Conservation (phyloP, 129 eudicot genomes). For the Smallanthus sonchifolius region DNA sequence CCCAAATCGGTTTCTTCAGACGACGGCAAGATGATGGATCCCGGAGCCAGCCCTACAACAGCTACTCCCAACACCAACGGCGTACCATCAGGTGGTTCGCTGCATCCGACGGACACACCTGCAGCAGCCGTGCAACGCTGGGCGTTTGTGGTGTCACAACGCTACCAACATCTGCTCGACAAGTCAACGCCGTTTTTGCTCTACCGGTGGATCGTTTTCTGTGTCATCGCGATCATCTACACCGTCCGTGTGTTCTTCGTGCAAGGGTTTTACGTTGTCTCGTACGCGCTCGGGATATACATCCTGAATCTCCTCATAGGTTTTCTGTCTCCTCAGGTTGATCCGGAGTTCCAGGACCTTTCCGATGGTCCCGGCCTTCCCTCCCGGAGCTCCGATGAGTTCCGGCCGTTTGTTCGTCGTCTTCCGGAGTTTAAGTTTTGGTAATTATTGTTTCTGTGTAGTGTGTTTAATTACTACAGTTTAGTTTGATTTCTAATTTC, state of each 20-base stretch:
- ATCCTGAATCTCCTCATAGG: conserved; percentile 71
- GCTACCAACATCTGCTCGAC: conserved; percentile 77
- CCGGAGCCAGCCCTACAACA: conserved; percentile 26
- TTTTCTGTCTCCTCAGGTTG: conserved; percentile 84
- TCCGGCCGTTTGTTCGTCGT: conserved; percentile 90
- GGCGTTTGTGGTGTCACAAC: conserved; percentile 43
- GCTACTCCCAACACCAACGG: conserved; percentile 15
- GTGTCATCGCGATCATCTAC: conserved; percentile 43
- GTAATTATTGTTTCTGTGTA: conserved; percentile 20
- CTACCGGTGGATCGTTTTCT: conserved; percentile 72
- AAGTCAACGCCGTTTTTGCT: conserved; percentile 72
- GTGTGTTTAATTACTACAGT: not conserved
- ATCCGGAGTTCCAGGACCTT: conserved; percentile 59
- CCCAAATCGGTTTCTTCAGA: conserved; percentile 27
- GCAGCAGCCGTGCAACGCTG: conserved; percentile 47
- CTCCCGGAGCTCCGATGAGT: conserved; percentile 65
- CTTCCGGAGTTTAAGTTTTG: conserved; percentile 76
- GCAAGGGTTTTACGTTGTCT: conserved; percentile 83
- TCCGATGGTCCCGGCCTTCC: conserved; percentile 67
- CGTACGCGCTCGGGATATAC: conserved; percentile 80
- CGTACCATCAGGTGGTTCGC: conserved; percentile 9
- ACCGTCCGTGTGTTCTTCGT: conserved; percentile 49
- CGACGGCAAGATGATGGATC: conserved; percentile 37
- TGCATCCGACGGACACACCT: conserved; percentile 32
- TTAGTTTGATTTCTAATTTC: not conserved